Base-by-base conservation (phyloP, 73 alveolate species). In the Paraurostyla sp. region DNA sequence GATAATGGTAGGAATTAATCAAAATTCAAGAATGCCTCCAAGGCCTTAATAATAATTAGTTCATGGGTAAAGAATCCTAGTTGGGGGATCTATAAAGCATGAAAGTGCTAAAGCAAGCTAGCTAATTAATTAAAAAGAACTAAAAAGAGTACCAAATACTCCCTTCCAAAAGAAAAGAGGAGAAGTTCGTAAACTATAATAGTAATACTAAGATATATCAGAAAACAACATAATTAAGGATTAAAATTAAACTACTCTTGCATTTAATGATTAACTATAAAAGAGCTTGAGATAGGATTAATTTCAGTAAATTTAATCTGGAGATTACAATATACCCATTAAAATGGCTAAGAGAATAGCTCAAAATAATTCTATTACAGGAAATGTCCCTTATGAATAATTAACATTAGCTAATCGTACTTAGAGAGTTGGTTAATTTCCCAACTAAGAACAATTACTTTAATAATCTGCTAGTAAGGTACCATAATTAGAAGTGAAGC, bases 1-100 rank as follows among this genome's bases (percentile, higher is more conserved):
- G 23, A 6, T 52, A 52, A n/a, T 18, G 13, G 13, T n/a, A 52
- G 69, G 13, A 52, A 20, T 35, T 18, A 6, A 6, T 52, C 33
- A 52, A 35, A 25, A 52, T 52, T 52, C 69, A 9, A 52, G 69
- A 20, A 52, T 52, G 69, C 69, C 69, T 20, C 69, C 69, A 9
- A 52, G 69, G 33, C 69, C 69, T 52, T 52, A 52, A n/a, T 52
- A 52, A 20, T 18, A 25, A 18, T 35, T 13, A 9, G 69, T 52
- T 4, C 13, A 52, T 52, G 23, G 23, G 13, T 20, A 52, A 35
- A 52, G 69, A 52, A 18, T 52, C 23, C 23, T n/a, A n/a, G n/a
- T 52, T n/a, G 69, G 69, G 23, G 69, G 69, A 6, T 52, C 69
- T 13, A 52, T 52, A 6, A 52, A 52, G 69, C 69, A 52, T 52